Percentiles rank a stretch among this genome's conserved stretches.
phyloP scores from a whole-genome alignment of 331 rosid genomes.

The Telfairia occidentalis region DNA sequence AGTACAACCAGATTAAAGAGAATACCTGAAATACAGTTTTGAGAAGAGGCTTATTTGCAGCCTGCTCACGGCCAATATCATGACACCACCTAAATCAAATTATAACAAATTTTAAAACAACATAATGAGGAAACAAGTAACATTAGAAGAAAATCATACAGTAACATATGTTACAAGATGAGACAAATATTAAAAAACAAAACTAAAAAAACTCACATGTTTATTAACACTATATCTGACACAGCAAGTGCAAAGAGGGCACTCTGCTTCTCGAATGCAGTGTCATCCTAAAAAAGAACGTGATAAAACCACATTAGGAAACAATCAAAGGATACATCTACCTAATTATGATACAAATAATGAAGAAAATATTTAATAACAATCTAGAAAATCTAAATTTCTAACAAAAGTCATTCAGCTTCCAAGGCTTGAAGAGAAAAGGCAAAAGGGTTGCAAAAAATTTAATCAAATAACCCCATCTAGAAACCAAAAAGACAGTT shows the following conservation, averaged over 20 bases:
- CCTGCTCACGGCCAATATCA: slow-evolving; percentile 99
- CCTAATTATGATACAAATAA: not conserved
- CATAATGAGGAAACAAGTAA: slow-evolving; percentile 7
- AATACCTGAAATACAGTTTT: slow-evolving; percentile 93
- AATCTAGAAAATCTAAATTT: not conserved
- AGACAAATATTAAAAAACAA: not conserved
- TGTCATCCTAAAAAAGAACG: slow-evolving; percentile 61
- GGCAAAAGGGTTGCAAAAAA: not conserved
- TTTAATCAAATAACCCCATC: not conserved
- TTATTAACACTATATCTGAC: slow-evolving; percentile 91
- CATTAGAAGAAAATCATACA: not conserved
- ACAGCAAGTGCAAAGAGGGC: slow-evolving; percentile 99
- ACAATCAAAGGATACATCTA: not conserved
- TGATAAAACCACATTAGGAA: slow-evolving; percentile 11
- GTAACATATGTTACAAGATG: not conserved
- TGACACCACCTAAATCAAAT: slow-evolving; percentile 86
- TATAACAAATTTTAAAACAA: slow-evolving; percentile 4
- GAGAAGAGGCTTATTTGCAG: slow-evolving; percentile 95
- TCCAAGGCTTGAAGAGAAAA: not conserved
- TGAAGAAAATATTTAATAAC: not conserved
- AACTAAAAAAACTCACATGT: slow-evolving; percentile 47
- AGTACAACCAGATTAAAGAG: slow-evolving; percentile 1
- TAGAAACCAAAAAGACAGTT: not conserved
- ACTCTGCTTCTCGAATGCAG: slow-evolving; percentile 99
- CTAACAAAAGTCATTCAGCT: not conserved